Evolutionary conservation across 2,329 filamentous ascomycete genomes (phyloP), one percentile per base, ranked within the genome.

Genomic region (Fusarium chuoi): DNA sequence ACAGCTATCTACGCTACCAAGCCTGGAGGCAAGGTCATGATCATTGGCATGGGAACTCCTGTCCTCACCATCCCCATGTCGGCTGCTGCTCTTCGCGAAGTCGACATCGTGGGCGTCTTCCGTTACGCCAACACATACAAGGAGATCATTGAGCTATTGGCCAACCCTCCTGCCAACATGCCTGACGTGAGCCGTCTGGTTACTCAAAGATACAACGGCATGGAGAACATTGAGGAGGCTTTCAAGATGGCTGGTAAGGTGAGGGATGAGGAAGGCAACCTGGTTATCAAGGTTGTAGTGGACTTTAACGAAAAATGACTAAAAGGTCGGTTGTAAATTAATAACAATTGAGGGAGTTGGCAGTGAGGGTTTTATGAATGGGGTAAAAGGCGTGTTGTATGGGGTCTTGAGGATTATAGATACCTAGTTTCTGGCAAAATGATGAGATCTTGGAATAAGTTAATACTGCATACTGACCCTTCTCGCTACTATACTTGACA

Each of bases 101-200:
- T 94, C 62, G 91, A 93, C 78, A 87, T 94, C n/a, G 81, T 92
- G 26, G 91, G 91, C 33, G 90, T 92, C 45, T 93, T 93, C 82
- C 87, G 92, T 64, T 94, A 94, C 76, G 91, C 90, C n/a, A 91
- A 94, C 83, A 93, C 92, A 1, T 96, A 95, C 79, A 87, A 88
- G 14, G 79, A 82, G 38, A 87, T 85, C 62, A 88, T 90, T 65
- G 80, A 86, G 65, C 81, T 90, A 57, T 79, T 90, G 30, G 78
- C 88, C 78, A 79, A 87, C 80, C 81, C 79, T 35, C 84, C 86
- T 26, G 81, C 83, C 7, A 81, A 85, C 18, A 85, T 93, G 71
- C 92, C 92, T 0, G 89, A 92, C 71, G 86, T 95, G 68, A 85
- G 86, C 30, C 90, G 89, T 80, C 84, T 95, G 48, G 87, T 95